Percentiles rank a stretch among this genome's conserved stretches.
phyloP scores from a whole-genome alignment of 192 early-diverging fungal species.

The Chytriomyces sp. region DNA sequence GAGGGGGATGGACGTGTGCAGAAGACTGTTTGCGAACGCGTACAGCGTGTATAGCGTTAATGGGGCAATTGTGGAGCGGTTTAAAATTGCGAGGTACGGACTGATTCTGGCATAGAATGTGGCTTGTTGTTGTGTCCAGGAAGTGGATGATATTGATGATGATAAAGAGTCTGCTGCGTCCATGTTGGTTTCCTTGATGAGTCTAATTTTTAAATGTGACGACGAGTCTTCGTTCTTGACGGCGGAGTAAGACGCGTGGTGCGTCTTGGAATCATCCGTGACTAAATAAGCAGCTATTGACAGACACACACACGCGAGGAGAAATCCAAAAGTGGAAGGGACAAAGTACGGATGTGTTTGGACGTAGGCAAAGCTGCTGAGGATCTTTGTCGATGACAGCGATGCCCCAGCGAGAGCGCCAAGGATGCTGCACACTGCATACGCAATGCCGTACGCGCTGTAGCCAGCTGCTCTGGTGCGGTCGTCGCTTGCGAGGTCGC shows the following conservation, averaged over 20 bases:
- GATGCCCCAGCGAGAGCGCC: constrained; percentile 42
- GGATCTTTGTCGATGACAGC: constrained; percentile 34
- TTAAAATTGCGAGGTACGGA: constrained; percentile 37
- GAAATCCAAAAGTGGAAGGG: constrained; percentile 38
- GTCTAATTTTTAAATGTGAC: neutral
- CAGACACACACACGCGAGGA: constrained; percentile 33
- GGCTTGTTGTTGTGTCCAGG: too few relatives aligned
- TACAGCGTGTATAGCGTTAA: constrained; percentile 38
- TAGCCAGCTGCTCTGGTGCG: constrained; percentile 38
- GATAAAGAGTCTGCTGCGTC: neutral
- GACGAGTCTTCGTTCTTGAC: neutral
- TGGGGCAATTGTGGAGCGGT: constrained; percentile 27
- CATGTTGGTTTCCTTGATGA: too few relatives aligned
- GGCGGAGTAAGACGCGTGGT: neutral
- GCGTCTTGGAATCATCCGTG: neutral
- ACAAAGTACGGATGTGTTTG: constrained; percentile 43
- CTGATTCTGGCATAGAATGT: neutral
- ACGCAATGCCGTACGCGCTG: constrained; percentile 45
- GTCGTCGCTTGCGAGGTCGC: constrained; percentile 38
- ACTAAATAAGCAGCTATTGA: neutral
- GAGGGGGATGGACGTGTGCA: constrained; percentile 45
- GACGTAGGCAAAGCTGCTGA: neutral
- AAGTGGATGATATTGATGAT: neutral
- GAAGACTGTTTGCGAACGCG: constrained; percentile 35
- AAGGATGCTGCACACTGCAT: constrained; percentile 34